Evolutionary conservation across 768 basidiomycete genomes (phyloP), one percentile per base, ranked within the genome.

Genomic region (Lentinula edodes): DNA sequence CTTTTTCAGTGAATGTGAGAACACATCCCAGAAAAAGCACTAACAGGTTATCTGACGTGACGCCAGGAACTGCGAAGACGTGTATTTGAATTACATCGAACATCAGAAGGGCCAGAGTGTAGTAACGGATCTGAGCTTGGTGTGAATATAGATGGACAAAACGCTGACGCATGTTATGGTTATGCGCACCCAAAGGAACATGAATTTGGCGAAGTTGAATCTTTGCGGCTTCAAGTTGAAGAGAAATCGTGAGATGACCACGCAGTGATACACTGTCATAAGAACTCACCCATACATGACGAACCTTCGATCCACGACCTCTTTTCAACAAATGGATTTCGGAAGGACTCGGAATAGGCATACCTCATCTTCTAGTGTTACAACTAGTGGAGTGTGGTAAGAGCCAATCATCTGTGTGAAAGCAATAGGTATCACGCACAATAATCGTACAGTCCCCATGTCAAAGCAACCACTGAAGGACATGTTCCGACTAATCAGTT

Each of bases 1-100:
- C 39, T 56, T 55, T 10, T 12, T 28, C 28, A 28, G 28, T 28
- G 28, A 3, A 28, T 28, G 3, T 28, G 28, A 28, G 28, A 28
- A 28, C 28, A 28, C 28, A 28, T 28, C 28, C 28, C 28, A 41
- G 20, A 38, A 15, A 28, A 5, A 56, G 7, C 18, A 70, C 77
- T 35, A 65, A 80, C 77, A 78, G 61, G 34, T 63, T 69, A 32
- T 76, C 67, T 0, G 67, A 73, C 0, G 74, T 70, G 9, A 80
- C 70, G 5, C 77, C 77, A 5, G 74, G 77, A 18, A 67, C 66
- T 6, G 76, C 63, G 58, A 80, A 80, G 3, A 74, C 65, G 55
- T 82, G 79, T 35, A 79, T 81, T 62, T 81, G 79, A 4, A 75
- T 66, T 1, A 76, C 75, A 57, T 81, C 79, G 62, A 81, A 79